These are phyloP conservation scores for Syncephalis plumigaleata DNA, from an alignment of 371 early-diverging fungal species.

Conservation along the genomic window DNA sequence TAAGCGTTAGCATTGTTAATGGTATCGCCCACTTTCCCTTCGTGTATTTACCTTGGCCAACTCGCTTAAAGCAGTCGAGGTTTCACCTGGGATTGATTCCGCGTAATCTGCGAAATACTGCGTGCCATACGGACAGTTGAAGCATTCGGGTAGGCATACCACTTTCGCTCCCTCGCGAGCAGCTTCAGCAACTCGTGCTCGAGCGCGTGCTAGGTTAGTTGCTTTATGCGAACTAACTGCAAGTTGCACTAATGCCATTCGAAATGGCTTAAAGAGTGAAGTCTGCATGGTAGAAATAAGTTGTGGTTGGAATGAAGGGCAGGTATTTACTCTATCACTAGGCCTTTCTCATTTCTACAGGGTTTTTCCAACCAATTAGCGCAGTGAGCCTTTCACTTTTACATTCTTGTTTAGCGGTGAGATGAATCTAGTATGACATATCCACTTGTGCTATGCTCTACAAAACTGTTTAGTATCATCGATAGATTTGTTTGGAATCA, in stretches of 20 bases:
- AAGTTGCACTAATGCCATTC: constrained; percentile 67
- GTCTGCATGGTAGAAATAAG: no score
- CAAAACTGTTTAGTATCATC: no score
- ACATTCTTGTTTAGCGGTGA: no score
- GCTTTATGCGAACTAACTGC: constrained; percentile 50
- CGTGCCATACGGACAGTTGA: constrained; percentile 92
- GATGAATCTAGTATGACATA: no score
- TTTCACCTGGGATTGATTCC: constrained; percentile 38
- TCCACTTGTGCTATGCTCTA: no score
- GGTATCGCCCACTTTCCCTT: not conserved
- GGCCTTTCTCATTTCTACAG: no score
- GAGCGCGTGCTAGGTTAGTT: constrained; percentile 59
- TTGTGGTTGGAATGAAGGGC: no score
- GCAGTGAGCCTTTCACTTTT: no score
- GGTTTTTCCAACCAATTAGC: no score
- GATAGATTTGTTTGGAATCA: no score
- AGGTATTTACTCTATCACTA: no score
- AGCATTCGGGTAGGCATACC: constrained; percentile 91
- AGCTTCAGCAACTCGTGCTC: constrained; percentile 62
- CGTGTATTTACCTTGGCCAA: constrained; percentile 46
- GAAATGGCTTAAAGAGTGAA: constrained; percentile 19
- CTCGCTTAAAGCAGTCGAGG: constrained; percentile 42
- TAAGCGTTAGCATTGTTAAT: not conserved
- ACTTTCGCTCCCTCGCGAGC: constrained; percentile 57
- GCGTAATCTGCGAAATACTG: constrained; percentile 68